A percentile compares a stretch with the other conserved stretches of the same genome.
phyloP scores from a whole-genome alignment of 2,329 filamentous ascomycete genomes.

The Ophiostoma sp. region DNA sequence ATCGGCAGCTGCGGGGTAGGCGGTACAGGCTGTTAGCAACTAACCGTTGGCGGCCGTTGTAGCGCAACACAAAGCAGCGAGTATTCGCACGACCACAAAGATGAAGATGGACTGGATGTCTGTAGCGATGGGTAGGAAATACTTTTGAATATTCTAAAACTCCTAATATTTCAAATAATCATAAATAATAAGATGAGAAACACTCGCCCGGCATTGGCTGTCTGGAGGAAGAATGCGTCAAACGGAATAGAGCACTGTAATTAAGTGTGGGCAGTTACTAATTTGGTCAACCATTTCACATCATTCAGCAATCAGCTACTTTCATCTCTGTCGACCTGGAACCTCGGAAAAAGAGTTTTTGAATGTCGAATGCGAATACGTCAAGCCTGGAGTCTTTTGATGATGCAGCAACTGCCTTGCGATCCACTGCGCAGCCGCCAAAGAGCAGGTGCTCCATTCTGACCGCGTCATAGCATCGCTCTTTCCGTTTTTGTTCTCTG shows the following conservation, averaged over 20 bases:
- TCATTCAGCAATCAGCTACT: too few relatives aligned
- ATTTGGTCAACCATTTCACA: too few relatives aligned
- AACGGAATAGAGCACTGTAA: background rate
- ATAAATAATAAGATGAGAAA: background rate
- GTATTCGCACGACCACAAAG: background rate
- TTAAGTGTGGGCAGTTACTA: background rate
- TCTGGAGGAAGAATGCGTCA: conserved; percentile 6
- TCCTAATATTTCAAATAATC: background rate
- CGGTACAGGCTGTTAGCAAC: background rate
- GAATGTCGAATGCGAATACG: too few relatives aligned
- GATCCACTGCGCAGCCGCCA: background rate
- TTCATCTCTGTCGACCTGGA: too few relatives aligned
- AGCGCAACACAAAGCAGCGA: background rate
- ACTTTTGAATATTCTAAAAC: background rate
- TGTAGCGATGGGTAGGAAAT: background rate
- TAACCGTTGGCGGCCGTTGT: background rate
- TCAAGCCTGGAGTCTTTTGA: background rate
- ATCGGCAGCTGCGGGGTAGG: conserved; percentile 22
- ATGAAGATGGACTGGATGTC: background rate
- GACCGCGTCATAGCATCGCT: background rate
- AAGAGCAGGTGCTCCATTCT: background rate
- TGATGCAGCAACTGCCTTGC: conserved; percentile 6
- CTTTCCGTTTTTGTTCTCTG: background rate
- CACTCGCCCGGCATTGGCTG: background rate
- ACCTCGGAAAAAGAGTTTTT: too few relatives aligned